These are phyloP conservation scores for Stereocaulon alpinum DNA, from an alignment of 495 filamentous ascomycete genomes.

Conservation along the genomic window DNA sequence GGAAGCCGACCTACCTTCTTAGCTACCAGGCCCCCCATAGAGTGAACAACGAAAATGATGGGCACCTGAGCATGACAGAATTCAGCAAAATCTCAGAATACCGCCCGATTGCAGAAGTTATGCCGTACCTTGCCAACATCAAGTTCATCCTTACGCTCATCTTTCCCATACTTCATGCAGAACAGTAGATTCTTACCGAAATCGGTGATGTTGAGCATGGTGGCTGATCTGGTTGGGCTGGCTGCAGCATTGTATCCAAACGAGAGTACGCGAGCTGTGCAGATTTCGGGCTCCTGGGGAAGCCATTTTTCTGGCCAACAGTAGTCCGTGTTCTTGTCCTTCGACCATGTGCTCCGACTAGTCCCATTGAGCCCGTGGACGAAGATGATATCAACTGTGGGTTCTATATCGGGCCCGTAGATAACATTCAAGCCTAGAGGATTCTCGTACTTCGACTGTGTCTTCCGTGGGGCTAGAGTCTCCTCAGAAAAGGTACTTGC, in stretches of 20 bases:
- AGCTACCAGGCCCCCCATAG: conserved; percentile 38
- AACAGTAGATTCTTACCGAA: conserved; percentile 32
- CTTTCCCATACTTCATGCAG: conserved; percentile 25
- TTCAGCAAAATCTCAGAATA: neutral
- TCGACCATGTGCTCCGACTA: conserved; percentile 27
- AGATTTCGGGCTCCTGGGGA: conserved; percentile 28
- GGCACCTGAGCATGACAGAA: conserved; percentile 19
- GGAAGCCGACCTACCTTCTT: conserved; percentile 31
- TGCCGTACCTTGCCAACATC: conserved; percentile 17
- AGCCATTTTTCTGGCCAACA: conserved; percentile 31
- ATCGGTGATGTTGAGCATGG: conserved; percentile 23
- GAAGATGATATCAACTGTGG: conserved; percentile 22
- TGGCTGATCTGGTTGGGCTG: conserved; percentile 8
- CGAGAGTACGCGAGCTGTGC: conserved; percentile 25
- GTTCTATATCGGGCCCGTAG: conserved; percentile 19
- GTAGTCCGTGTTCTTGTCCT: conserved; percentile 19
- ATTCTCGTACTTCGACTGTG: neutral
- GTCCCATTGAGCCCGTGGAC: conserved; percentile 31
- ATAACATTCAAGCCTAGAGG: conserved; percentile 16
- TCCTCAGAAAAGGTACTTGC: neutral
- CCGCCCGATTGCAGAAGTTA: neutral
- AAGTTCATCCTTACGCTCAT: conserved; percentile 11
- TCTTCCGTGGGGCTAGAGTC: neutral
- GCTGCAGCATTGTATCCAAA: conserved; percentile 34
- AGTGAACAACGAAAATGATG: conserved; percentile 35